Base-by-base conservation (phyloP, 495 filamentous ascomycete genomes). In the Glonium stellatum region DNA sequence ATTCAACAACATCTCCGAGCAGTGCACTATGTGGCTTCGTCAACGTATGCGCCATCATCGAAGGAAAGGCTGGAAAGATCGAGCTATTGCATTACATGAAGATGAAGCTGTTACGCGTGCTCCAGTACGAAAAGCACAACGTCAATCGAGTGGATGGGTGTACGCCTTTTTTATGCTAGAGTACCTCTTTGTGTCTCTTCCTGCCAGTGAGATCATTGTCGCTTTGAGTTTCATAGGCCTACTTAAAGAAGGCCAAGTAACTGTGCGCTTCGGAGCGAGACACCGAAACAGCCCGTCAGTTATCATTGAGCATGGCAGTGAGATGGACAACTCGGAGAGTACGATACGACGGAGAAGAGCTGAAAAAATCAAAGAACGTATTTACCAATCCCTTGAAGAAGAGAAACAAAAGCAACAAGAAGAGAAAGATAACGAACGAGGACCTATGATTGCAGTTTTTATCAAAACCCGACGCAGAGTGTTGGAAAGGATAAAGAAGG, bases 141-240 rank as follows among this genome's bases (percentile, higher is more conserved):
- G 39, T 5, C 39, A 34, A 27, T 22, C 55, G 9, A 21, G 23
- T 21, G 55, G 37, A 5, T 57, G 55, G 55, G 55, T 47, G 6
- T 57, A 57, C 55, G n/a, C 31, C 12, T 18, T 57, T 9, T 57
- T 57, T n/a, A 44, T 57, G 9, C 21, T 57, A 6, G 55, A 57
- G 19, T 10, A 18, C 12, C 15, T 48, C 1, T 18, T 48, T 5
- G 55, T 57, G 5, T 15, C 36, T 13, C 5, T 57, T 21, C 55
- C 55, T 12, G 18, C 13, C 13, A 27, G 19, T 22, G 48, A 51
- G 31, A 31, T 51, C 8, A 18, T 51, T 9, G 19, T 27, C 48
- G 19, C 48, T 51, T 22, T 23, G 8, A 15, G 25, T 6, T 25
- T 1, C 10, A 9, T 13, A 18, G 25, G 11, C 48, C 25, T 31